Evolutionary conservation across 164 flowering plant species (phyloP).

Genomic region (Aristolochia fimbriata): DNA sequence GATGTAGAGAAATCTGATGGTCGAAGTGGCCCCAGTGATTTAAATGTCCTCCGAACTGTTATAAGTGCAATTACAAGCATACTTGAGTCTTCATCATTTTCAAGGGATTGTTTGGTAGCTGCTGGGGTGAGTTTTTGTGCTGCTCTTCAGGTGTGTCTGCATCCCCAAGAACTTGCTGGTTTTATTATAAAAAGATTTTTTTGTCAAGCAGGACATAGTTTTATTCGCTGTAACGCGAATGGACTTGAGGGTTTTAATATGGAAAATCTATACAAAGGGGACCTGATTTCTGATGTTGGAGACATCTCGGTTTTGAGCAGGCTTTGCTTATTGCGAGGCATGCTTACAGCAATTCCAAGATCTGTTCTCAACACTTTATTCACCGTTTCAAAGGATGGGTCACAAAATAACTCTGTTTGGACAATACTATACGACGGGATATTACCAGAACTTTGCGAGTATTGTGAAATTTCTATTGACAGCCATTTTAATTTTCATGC

Average conservation of each 20-base stretch:
- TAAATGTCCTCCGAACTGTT: slow-evolving; percentile 32
- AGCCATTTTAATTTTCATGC: slow-evolving; percentile 96
- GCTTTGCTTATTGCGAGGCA: slow-evolving; percentile 84
- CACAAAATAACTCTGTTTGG: slow-evolving; percentile 22
- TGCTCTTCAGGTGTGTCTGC: slow-evolving; percentile 67
- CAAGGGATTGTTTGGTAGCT: slow-evolving; percentile 90
- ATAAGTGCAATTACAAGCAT: slow-evolving; percentile 38
- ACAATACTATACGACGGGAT: slow-evolving; percentile 83
- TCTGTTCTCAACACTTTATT: slow-evolving; percentile 45
- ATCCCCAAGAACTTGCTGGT: slow-evolving; percentile 50
- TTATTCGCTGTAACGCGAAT: slow-evolving; percentile 8
- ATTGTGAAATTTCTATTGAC: slow-evolving; percentile 78
- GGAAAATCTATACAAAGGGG: slow-evolving; percentile 46
- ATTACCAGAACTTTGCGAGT: slow-evolving; percentile 79
- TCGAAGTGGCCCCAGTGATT: slow-evolving; percentile 9
- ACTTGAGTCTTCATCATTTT: slow-evolving; percentile 58
- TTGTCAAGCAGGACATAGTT: slow-evolving; percentile 17
- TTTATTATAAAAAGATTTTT: slow-evolving; percentile 48
- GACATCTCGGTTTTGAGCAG: slow-evolving; percentile 57
- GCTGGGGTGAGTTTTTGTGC: slow-evolving; percentile 92
- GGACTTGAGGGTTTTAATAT: slow-evolving; percentile 14
- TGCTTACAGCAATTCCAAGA: slow-evolving; percentile 84
- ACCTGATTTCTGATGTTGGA: slow-evolving; percentile 38
- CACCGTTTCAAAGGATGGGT: slow-evolving; percentile 13
- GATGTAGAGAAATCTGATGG: slow-evolving; percentile 1